Evolutionary conservation across 495 filamentous ascomycete species (phyloP).

Genomic region (Lophiostoma macrostomum): DNA sequence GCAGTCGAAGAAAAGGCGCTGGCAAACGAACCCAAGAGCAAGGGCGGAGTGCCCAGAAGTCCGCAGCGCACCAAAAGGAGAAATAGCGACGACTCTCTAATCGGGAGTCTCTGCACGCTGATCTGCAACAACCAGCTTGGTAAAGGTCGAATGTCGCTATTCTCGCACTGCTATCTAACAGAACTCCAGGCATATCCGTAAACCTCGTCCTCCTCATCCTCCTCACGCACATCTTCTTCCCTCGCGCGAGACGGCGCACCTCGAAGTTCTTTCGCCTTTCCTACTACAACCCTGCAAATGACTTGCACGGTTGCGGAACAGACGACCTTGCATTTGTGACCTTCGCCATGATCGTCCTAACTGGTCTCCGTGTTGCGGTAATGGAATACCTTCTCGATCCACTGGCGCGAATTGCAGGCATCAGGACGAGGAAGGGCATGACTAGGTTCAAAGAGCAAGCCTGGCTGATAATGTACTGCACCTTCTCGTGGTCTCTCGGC

Average conservation of each 20-base stretch:
- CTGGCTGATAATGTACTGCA: constrained; percentile 81
- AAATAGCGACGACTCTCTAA: constrained; percentile 29
- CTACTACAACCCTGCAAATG: constrained; percentile 67
- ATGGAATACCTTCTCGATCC: constrained; percentile 87
- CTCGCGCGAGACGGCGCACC: constrained; percentile 71
- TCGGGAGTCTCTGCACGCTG: constrained; percentile 24
- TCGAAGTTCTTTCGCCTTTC: constrained; percentile 82
- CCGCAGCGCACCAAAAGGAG: constrained; percentile 10
- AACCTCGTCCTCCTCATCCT: constrained; percentile 74
- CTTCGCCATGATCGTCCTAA: constrained; percentile 80
- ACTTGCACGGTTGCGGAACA: constrained; percentile 68
- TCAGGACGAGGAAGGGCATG: constrained; percentile 68
- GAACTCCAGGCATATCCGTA: constrained; percentile 68
- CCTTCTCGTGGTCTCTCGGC: constrained; percentile 74
- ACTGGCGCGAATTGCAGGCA: constrained; percentile 62
- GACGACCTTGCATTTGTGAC: constrained; percentile 77
- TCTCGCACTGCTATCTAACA: no score
- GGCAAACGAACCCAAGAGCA: no score
- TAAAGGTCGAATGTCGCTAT: no score
- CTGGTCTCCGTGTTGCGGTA: constrained; percentile 73
- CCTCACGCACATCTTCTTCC: constrained; percentile 75
- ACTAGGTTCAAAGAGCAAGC: constrained; percentile 89
- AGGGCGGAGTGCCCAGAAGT: background rate
- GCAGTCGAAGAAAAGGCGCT: no score
- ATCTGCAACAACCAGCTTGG: constrained; percentile 38